phyloP scores from a whole-genome alignment of 1,284 basidiomycete species.

The Malassezia cuniculi region DNA sequence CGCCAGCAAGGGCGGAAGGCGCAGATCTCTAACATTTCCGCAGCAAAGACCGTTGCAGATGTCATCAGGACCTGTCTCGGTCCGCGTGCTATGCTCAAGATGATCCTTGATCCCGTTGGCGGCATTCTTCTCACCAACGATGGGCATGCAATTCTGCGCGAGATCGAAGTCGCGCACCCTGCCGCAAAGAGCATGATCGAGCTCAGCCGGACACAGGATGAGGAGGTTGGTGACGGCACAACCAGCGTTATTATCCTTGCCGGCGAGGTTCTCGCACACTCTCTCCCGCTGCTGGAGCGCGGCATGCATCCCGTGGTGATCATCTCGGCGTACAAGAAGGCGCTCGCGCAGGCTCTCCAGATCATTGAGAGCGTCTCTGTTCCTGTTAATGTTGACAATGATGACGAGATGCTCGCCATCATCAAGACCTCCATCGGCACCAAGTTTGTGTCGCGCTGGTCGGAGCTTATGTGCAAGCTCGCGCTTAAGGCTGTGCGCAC shows the following conservation, averaged over 20 bases:
- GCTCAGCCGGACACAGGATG: conserved; percentile 88
- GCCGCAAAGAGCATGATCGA: conserved; percentile 99
- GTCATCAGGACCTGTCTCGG: conserved; percentile 97
- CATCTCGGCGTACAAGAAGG: conserved; percentile 93
- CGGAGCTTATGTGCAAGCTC: conserved; percentile 89
- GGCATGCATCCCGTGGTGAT: conserved; percentile 98
- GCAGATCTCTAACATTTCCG: conserved; percentile 90
- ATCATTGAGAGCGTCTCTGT: conserved; percentile 77
- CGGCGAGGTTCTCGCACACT: conserved; percentile 96
- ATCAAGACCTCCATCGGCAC: conserved; percentile 99
- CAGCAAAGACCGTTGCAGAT: conserved; percentile 96
- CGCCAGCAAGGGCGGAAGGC: conserved; percentile 87
- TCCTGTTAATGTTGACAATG: conserved; percentile 74
- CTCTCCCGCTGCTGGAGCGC: conserved; percentile 77
- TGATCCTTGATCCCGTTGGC: conserved; percentile 67
- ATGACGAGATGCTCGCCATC: conserved; percentile 82
- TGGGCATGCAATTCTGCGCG: conserved; percentile 89
- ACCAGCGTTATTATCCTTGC: conserved; percentile 95
- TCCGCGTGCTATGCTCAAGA: conserved; percentile 96
- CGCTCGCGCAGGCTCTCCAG: conserved; percentile 74
- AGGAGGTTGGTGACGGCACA: conserved; percentile 95
- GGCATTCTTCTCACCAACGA: conserved; percentile 65
- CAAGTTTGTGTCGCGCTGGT: conserved; percentile 92
- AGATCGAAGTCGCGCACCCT: conserved; percentile 95
- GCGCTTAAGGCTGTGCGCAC: conserved; percentile 83